These are phyloP conservation scores for Penicillium pulvis DNA, from an alignment of 495 filamentous ascomycete species.

Conservation along the genomic window DNA sequence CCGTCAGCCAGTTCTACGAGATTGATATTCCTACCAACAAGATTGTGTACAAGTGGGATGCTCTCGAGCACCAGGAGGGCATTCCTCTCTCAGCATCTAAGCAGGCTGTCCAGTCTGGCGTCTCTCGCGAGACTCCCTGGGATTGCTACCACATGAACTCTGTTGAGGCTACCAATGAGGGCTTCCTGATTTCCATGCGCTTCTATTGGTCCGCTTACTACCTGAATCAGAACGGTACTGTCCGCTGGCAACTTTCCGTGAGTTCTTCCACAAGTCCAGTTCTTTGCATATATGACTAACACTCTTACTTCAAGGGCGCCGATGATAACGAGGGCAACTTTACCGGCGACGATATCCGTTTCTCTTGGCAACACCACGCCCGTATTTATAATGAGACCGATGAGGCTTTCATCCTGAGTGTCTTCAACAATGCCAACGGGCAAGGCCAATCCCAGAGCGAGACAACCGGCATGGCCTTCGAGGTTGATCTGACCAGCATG, in stretches of 20 bases:
- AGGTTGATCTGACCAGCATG: slow-evolving; percentile 22
- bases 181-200: slow-evolving; percentile 38
- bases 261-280: not conserved
- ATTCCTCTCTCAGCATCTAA: slow-evolving; percentile 14
- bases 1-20: slow-evolving; percentile 49
- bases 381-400: slow-evolving; percentile 27
- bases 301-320: slow-evolving; percentile 7
- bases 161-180: slow-evolving; percentile 27
- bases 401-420: slow-evolving; percentile 21
- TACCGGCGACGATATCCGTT: slow-evolving; percentile 24
- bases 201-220: slow-evolving; percentile 33
- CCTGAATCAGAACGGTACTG: slow-evolving; percentile 29
- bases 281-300: not conserved
- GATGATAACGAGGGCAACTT: slow-evolving; percentile 40
- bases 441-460: slow-evolving; percentile 1
- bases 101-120: not conserved
- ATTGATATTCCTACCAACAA: slow-evolving; percentile 38
- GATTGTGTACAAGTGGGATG: slow-evolving; percentile 36
- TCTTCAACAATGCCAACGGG: slow-evolving; percentile 32
- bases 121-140: slow-evolving; percentile 23
- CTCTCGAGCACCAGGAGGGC: slow-evolving; percentile 27
- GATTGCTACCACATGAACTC: slow-evolving; percentile 48
- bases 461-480: slow-evolving; percentile 22
- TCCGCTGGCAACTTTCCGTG: slow-evolving; percentile 33
- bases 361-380: slow-evolving; percentile 37